Base-by-base conservation (phyloP, 2,329 filamentous ascomycete genomes). In the Nakataea oryzae region DNA sequence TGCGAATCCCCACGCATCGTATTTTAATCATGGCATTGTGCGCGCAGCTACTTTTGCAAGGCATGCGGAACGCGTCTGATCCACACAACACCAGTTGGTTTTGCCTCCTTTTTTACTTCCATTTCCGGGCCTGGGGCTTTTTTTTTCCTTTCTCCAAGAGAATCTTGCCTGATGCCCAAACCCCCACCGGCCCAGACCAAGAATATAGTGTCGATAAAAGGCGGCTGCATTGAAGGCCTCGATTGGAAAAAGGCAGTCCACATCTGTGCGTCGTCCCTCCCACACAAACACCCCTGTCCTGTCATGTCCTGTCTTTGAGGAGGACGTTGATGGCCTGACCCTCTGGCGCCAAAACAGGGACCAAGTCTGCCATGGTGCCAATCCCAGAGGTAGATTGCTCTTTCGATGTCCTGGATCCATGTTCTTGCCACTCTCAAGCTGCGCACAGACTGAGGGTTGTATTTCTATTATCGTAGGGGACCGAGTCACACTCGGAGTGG, bases 31-130 rank as follows among this genome's bases (percentile, higher is more conserved):
- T 54, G 47, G 55, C 57, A 30, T 30, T 50, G 41, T 11, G 21
- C 54, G 54, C 54, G 63, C 63, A 83, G 85, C 69, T 86, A 87
- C 70, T 89, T 89, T 69, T 89, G 86, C 70, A 84, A 79, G 62
- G 76, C 74, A 34, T 90, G 88, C 69, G 87, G 88, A 13, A 86
- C 85, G 3, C 76, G 87, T 3, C 72, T 90, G 54, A 74, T 90
- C 59, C 87, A 90, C 73, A 78, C 79, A 5, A 83, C 80, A 13
- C 79, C 81, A 2, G 83, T 84, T 71, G 66, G 80, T 70, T 12
- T 27, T 27, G 50, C 57, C 2, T 32, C 50, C 32, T 30, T 34
- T 24, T 56, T 41, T 17, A 5, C 59, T n/a, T n/a, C n/a, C n/a
- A n/a, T n/a, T n/a, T n/a, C n/a, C n/a, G n/a, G n/a, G 21, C 41